Evolutionary conservation across 1,284 basidiomycete species (phyloP), one percentile per base, ranked within the genome.

Genomic region (Ceraceosorus guamensis): DNA sequence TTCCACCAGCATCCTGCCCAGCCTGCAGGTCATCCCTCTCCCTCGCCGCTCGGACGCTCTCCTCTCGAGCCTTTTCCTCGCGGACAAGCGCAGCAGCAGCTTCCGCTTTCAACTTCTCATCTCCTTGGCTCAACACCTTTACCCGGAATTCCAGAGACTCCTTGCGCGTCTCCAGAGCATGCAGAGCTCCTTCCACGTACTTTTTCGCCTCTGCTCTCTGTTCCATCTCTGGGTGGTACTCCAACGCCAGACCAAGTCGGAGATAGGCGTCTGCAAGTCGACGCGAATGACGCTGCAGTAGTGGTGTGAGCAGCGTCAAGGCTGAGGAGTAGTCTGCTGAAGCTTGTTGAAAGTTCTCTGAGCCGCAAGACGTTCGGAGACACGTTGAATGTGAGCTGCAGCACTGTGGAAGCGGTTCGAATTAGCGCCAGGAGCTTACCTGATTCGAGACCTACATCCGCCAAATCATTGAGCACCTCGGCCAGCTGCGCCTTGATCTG

Each of bases 401-500:
- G 46, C 11, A 18, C 11, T 48, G 14, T 8, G 50, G n/a, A 52
- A 50, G 6, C 41, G 5, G 50, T 6, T 52, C n/a, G n/a, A 37
- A 11, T 8, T 13, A 10, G 13, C 16, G 11, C 32, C 10, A 18
- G 11, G 11, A 7, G 56, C 63, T 39, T 45, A 65, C 63, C 71
- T n/a, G 61, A 62, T 51, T 75, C 73, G 34, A 75, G 56, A 11
- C 73, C 73, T 5, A 74, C 65, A 46, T 75, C 73, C 37, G 68
- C 73, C n/a, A 75, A 62, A 53, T 70, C 61, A 55, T 73, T 73
- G 45, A 69, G 58, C n/a, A 75, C 71, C 47, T 75, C 71, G 8
- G 70, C 71, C 8, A 75, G 60, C 41, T 72, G 68, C 7, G 59
- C 58, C 46, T 65, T 59, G 44, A 74, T 54, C 34, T 60, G 54